Conservation (phyloP, 1,139 yeast genomes). For the Sugiyamaella novakii region DNA sequence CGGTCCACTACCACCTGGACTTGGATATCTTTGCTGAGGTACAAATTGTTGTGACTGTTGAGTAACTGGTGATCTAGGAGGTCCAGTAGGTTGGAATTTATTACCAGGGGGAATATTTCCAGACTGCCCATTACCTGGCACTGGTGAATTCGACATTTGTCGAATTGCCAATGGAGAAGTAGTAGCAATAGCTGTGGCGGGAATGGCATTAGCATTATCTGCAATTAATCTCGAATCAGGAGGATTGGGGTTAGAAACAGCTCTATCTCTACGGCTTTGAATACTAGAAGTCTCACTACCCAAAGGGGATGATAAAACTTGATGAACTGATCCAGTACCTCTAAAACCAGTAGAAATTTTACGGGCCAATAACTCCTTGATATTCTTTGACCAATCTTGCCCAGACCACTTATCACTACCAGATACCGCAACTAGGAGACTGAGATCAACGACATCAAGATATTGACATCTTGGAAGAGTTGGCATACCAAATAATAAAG, state of each 20-base stretch:
- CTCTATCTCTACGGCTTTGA: constrained; percentile 20
- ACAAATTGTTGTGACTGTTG: constrained; percentile 18
- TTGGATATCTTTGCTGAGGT: constrained; percentile 10
- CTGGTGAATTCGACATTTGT: constrained; percentile 3
- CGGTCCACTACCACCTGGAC: constrained; percentile 15
- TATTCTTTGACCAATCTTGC: constrained; percentile 65
- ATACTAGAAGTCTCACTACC: constrained; percentile 12
- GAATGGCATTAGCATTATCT: not conserved
- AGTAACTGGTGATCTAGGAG: constrained; percentile 17
- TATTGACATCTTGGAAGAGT: constrained; percentile 87
- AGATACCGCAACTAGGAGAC: constrained; percentile 47
- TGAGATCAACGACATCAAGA: constrained; percentile 60
- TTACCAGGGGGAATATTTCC: constrained; percentile 13
- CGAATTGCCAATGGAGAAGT: constrained; percentile 11
- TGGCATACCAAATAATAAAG: constrained; percentile 88
- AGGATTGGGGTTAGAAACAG: constrained; percentile 26
- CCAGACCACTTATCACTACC: constrained; percentile 61
- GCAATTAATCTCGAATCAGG: constrained; percentile 7
- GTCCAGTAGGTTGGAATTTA: constrained; percentile 4
- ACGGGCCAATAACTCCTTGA: constrained; percentile 62
- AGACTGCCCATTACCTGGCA: constrained; percentile 1
- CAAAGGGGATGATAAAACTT: not conserved
- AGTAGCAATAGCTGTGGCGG: constrained; percentile 7
- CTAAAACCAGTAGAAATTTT: constrained; percentile 75
- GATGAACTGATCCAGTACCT: constrained; percentile 63